Conservation (phyloP, 805 yeast species). For the Nakazawaea ishiwadae region DNA sequence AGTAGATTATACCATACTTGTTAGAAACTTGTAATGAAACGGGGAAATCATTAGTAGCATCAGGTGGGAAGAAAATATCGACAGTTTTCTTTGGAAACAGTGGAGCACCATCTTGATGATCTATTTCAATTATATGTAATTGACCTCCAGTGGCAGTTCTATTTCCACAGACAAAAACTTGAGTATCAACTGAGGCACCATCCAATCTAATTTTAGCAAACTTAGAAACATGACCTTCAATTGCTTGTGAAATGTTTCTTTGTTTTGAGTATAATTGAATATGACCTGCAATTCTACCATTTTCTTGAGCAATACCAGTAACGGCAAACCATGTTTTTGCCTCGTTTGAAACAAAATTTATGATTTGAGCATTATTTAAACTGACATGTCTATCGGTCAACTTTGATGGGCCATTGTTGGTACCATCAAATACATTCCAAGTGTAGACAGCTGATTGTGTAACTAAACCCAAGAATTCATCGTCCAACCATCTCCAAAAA, state of each 20-base stretch:
- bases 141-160: constrained; percentile 80
- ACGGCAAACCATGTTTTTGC: constrained; percentile 90
- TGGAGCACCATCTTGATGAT: constrained; percentile 84
- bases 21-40: constrained; percentile 83
- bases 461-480: constrained; percentile 72
- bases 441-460: constrained; percentile 71
- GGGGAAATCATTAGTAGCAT: constrained; percentile 95
- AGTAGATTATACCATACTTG: constrained; percentile 80
- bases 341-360: constrained; percentile 80
- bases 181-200: constrained; percentile 72
- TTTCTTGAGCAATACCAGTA: constrained; percentile 91
- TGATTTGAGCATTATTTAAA: constrained; percentile 78
- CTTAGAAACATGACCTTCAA: constrained; percentile 95
- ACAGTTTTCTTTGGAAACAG: constrained; percentile 81
- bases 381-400: constrained; percentile 82
- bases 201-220: constrained; percentile 75
- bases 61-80: constrained; percentile 95
- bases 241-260: constrained; percentile 91
- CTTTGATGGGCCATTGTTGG: constrained; percentile 74
- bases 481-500: constrained; percentile 91
- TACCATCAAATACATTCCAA: constrained; percentile 82
- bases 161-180: constrained; percentile 90
- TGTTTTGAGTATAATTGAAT: constrained; percentile 87
- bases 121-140: constrained; percentile 92
- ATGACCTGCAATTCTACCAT: constrained; percentile 92